Conservation (phyloP, 495 filamentous ascomycete species). For the Extremus antarcticus region DNA sequence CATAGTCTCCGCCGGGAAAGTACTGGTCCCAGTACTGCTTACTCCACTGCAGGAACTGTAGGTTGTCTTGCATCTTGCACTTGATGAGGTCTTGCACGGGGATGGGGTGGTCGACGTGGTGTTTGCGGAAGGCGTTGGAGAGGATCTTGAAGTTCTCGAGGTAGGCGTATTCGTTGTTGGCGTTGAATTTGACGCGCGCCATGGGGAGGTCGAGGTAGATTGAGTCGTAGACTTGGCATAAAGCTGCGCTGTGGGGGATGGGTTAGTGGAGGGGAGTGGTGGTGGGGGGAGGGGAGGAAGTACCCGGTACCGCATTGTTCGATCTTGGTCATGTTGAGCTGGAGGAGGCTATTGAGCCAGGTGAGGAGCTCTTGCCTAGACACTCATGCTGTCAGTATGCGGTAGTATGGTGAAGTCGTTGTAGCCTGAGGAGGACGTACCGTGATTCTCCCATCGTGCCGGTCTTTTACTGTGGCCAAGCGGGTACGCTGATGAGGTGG, state of each 20-base stretch:
- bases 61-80: constrained; percentile 99
- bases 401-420: background rate
- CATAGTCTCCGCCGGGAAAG: constrained; percentile 92
- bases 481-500: background rate
- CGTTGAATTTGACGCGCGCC: constrained; percentile 95
- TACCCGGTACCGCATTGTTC: constrained; percentile 99
- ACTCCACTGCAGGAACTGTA: constrained; percentile 95
- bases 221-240: constrained; percentile 95
- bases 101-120: constrained; percentile 74
- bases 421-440: background rate
- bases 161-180: constrained; percentile 93
- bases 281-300: constrained; percentile 33
- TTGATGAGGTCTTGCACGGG: constrained; percentile 83
- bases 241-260: constrained; percentile 57
- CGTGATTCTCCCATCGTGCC: background rate
- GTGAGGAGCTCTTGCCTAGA: constrained; percentile 86
- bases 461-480: background rate
- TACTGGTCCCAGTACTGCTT: constrained; percentile 98
- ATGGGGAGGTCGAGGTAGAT: constrained; percentile 96
- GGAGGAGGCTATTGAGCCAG: constrained; percentile 95
- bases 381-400: background rate
- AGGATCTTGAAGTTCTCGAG: constrained; percentile 96
- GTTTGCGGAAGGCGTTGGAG: constrained; percentile 52
- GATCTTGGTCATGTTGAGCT: constrained; percentile 95
- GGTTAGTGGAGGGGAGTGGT: background rate